Conservation (phyloP, 1,284 basidiomycete genomes). For the Xerocomus tenax region DNA sequence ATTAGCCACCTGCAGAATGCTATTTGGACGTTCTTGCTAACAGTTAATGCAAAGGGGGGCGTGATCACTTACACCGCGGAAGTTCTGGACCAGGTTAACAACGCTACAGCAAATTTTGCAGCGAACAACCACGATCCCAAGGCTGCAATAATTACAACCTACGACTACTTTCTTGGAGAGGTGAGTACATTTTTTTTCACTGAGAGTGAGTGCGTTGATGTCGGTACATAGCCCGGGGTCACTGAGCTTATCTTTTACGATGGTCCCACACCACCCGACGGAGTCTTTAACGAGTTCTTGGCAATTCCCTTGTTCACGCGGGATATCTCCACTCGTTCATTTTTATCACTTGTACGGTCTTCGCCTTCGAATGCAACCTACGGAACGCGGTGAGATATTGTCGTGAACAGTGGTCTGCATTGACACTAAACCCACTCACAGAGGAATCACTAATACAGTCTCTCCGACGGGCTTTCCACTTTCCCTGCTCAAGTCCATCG, state of each 20-base stretch:
- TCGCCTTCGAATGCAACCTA: slow-evolving; percentile 4
- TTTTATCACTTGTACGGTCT: slow-evolving; percentile 24
- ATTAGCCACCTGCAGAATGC: not conserved
- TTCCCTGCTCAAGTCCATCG: slow-evolving; percentile 2
- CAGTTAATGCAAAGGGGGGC: slow-evolving; percentile 41
- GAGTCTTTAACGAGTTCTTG: slow-evolving; percentile 41
- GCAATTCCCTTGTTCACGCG: slow-evolving; percentile 27
- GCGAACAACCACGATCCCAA: slow-evolving; percentile 44
- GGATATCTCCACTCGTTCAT: slow-evolving; percentile 31
- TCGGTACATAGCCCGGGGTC: slow-evolving; percentile 27
- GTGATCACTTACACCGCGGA: slow-evolving; percentile 34
- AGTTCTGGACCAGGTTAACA: slow-evolving; percentile 12
- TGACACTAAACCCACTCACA: not conserved
- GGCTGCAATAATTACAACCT: slow-evolving; percentile 40
- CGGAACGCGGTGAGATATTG: slow-evolving; percentile 6
- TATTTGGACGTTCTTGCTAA: not conserved
- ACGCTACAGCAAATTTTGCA: slow-evolving; percentile 19
- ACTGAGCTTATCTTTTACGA: slow-evolving; percentile 44
- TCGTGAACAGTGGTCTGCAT: not conserved
- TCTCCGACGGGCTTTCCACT: slow-evolving; percentile 6
- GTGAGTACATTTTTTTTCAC: not conserved
- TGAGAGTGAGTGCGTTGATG: not conserved
- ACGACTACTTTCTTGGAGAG: slow-evolving; percentile 32
- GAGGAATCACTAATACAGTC: slow-evolving; percentile 11
- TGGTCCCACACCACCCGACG: slow-evolving; percentile 39